Evolutionary conservation across 2,329 filamentous ascomycete species (phyloP), one percentile per base, ranked within the genome.

Genomic region (Diaporthe nobilis): DNA sequence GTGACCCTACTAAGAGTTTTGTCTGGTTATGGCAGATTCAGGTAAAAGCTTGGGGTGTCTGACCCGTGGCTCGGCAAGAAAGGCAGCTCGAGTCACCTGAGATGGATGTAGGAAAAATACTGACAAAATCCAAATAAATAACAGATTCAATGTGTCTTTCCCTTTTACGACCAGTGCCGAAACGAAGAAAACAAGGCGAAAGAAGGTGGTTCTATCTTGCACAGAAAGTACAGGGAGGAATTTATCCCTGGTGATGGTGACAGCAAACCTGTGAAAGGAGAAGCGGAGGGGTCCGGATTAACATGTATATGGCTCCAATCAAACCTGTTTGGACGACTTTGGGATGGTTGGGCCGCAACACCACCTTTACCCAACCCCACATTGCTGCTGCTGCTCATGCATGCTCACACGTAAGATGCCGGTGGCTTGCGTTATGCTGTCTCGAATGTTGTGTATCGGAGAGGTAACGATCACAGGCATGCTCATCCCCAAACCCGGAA

Each of bases 341-440:
- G 22, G 57, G 25, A 8, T 22, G 5, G 63, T 68, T 53, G 63
- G 63, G 63, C 63, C 63, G 63, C 63, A 68, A 68, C 63, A 68
- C 63, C 28, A 51, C 31, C 44, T 68, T 37, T 7, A 37, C 44
- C 28, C 44, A 34, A 68, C 63, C 60, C 63, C 63, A 51, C 63
- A 47, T n/a, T 9, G 20, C 25, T 9, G 20, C 17, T 67, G 61
- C 28, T 20, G 61, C 9, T 67, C 28, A 49, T 49, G 42, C 15
- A 51, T 25, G 61, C 28, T 4, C 63, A 31, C 31, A 51, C 31
- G 31, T 25, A n/a, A 39, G 20, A 51, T 25, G 4, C 47, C 28
- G 25, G 31, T 68, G 44, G 44, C 28, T 17, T 47, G 44, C 61
- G 17, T 49, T 22, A 51, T 34, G 17, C 15, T 68, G 63, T 68